Conservation (phyloP, 306 rosid genomes). For the Cotoneaster glaucophyllus region DNA sequence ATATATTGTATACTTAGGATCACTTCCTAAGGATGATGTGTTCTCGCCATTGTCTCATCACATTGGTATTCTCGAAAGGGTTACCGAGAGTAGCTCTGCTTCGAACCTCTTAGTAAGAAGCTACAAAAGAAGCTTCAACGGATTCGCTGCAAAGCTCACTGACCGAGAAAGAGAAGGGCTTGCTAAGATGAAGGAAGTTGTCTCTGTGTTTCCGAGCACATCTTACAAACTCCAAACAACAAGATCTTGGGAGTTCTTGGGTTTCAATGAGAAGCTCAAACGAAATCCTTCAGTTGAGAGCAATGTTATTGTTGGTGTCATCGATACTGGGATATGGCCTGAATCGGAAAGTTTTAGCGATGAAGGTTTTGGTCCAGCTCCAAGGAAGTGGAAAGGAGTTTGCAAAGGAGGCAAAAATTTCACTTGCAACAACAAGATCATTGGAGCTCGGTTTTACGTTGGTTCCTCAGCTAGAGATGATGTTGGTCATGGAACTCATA, state of each 20-base stretch:
- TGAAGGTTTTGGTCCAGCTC: slow-evolving; percentile 11
- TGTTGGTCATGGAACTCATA: slow-evolving; percentile 6
- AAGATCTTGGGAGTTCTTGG: slow-evolving; percentile 20
- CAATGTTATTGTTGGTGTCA: background rate
- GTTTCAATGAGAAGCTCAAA: background rate
- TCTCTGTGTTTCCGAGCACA: background rate
- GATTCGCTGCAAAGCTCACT: background rate
- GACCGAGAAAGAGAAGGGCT: background rate
- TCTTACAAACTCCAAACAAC: background rate
- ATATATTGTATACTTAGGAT: background rate
- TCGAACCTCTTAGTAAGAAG: background rate
- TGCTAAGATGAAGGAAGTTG: background rate
- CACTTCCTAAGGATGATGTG: background rate
- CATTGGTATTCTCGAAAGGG: background rate
- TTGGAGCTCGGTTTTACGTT: slow-evolving; percentile 3
- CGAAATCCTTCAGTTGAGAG: background rate
- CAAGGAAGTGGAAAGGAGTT: slow-evolving; percentile 9
- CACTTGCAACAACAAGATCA: slow-evolving; percentile 16
- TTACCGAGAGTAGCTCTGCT: background rate
- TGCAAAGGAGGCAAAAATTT: slow-evolving; percentile 7
- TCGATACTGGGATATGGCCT: slow-evolving; percentile 15
- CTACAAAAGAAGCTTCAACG: background rate
- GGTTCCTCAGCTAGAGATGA: background rate
- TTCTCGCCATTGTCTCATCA: background rate
- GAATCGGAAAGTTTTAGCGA: slow-evolving; percentile 10